Percentiles rank a stretch among this genome's conserved stretches.
These are phyloP conservation scores for Paramecium caudatum DNA, from an alignment of 73 alveolate genomes.

Conservation along the genomic window DNA sequence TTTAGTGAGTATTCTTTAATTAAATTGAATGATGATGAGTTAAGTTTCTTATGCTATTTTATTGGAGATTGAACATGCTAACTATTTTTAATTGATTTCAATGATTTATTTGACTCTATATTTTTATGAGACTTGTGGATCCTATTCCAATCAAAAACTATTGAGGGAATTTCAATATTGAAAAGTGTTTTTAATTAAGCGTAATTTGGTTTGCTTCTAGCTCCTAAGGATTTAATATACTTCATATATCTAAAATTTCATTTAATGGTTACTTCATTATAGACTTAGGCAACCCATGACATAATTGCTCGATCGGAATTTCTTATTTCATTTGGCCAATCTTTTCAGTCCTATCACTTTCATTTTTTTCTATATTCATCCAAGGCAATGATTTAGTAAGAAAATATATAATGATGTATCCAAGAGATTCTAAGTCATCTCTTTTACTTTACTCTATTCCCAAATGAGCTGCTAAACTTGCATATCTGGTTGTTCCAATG, in stretches of 20 bases:
- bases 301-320: neutral
- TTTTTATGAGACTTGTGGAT: neutral
- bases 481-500: slow-evolving; percentile 91
- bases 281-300: neutral
- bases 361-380: slow-evolving; percentile 77
- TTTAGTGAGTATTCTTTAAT: no score
- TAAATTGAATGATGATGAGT: no score
- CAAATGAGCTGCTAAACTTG: slow-evolving; percentile 80
- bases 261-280: slow-evolving; percentile 18
- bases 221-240: neutral
- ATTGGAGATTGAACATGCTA: no score
- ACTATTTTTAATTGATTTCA: neutral
- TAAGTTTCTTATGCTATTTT: no score
- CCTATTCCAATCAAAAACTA: slow-evolving; percentile 37
- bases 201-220: slow-evolving; percentile 5
- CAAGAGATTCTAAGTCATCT: slow-evolving; percentile 89
- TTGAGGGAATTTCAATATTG: neutral
- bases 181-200: neutral
- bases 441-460: slow-evolving; percentile 86
- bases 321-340: slow-evolving; percentile 13
- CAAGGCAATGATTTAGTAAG: slow-evolving; percentile 80
- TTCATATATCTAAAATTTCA: slow-evolving; percentile 25
- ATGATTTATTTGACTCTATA: neutral
- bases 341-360: slow-evolving; percentile 26
- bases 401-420: slow-evolving; percentile 81